Evolutionary conservation across 2,329 filamentous ascomycete species (phyloP), one percentile per base, ranked within the genome.

Genomic region (Fusarium sp.): DNA sequence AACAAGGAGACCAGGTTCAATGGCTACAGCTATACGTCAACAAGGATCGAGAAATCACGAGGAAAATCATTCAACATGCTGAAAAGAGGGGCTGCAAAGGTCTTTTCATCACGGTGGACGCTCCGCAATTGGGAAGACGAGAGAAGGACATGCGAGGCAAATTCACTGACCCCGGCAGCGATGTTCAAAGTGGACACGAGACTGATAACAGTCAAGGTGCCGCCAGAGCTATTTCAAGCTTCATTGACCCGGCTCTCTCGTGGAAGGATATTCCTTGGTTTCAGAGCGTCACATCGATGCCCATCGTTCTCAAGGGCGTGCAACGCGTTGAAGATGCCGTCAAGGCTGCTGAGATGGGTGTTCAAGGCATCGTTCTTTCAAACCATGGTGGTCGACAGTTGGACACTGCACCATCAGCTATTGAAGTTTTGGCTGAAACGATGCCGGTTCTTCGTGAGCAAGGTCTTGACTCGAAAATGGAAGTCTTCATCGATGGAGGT

Each of bases 101-200:
- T 13, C 91, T 99, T n/a, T 98, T 98, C 87, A 98, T 99, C 85
- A 99, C 96, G 3, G 96, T 99, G 62, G 96, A 99, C 82, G 96
- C 96, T 52, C 96, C 96, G 10, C 95, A 98, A 83, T 91, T 98
- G n/a, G 96, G 96, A 42, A 91, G 96, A 50, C 89, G 96, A 76
- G 96, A 98, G 83, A 98, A 98, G 86, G 96, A 98, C 83, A 98
- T 98, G 95, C 93, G 96, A 47, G 90, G 89, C 75, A 98, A 98
- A 42, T 57, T 57, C 10, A 57, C 52, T 14, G 52, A 57, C 8
- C 52, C 31, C 20, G 52, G 52, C 5, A 57, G 52, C 20, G 52
- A 57, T 20, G 31, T 58, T 58, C 31, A 58, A 37, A 38, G 34
- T 9, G 22, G 31, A 6, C 50, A 57, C 67, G 83, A 87, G 64